Base-by-base conservation (phyloP, 2,329 filamentous ascomycete genomes). In the Colletotrichum euphorbiae region DNA sequence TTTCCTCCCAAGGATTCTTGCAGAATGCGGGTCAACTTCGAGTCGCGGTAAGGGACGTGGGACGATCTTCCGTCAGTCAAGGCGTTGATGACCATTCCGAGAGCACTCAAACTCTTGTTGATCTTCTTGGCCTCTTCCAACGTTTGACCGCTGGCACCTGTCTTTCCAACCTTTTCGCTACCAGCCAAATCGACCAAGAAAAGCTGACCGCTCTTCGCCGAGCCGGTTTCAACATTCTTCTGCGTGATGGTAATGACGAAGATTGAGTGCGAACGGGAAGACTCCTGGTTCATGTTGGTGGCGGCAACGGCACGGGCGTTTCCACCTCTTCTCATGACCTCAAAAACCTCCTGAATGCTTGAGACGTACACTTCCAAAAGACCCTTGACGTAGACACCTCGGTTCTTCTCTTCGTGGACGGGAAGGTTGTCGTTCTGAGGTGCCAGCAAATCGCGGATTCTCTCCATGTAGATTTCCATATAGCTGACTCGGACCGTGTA, bases 381-480 rank as follows among this genome's bases (percentile, higher is more conserved):
- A 3, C 94, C 96, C 81, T 98, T 98, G 75, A 98, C 96, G 76
- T 98, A 98, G 1, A 98, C 95, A 62, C 96, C 96, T 69, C 93
- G 88, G 77, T 91, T 96, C 86, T 98, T 97, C 81, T 98, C 96
- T 77, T 99, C 96, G 81, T 98, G 96, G n/a, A 98, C 91, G 0
- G 95, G 94, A 59, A 99, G 84, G 77, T 98, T 98, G 82, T 98
- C 95, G 80, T 98, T 97, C 69, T 94, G 92, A 11, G 96, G 96
- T 24, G 91, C 90, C 71, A 99, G 84, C 75, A 99, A 82, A 89
- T 99, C 96, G 75, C 95, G 90, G 79, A 99, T 98, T 74, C 92
- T 90, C 83, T 99, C 96, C 96, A 98, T 99, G 84, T 99, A 99
- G 72, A 99, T 98, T 81, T 99, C 96, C 94, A 99, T 98, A 81